These are phyloP conservation scores for Globisporangium spiculum DNA, from an alignment of 352 stramenopile species.

Conservation along the genomic window DNA sequence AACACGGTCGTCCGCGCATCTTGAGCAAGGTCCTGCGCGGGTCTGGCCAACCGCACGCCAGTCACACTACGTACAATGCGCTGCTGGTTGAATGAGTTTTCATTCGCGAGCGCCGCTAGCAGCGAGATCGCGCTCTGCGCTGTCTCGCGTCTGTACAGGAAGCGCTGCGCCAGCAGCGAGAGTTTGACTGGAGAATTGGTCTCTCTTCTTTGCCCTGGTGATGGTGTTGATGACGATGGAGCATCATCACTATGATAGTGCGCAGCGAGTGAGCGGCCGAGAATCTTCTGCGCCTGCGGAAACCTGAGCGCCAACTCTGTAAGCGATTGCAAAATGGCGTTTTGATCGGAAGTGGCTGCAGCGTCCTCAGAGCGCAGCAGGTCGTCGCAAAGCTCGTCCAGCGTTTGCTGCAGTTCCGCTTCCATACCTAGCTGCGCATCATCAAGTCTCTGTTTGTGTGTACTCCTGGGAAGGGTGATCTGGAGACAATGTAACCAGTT, in stretches of 20 bases:
- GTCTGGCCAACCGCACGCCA: slow-evolving; percentile 22
- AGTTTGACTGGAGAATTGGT: slow-evolving; percentile 17
- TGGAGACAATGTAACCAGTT: background rate
- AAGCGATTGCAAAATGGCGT: slow-evolving; percentile 31
- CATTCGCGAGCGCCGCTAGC: slow-evolving; percentile 32
- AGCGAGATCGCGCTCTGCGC: slow-evolving; percentile 23
- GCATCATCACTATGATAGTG: background rate
- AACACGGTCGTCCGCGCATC: slow-evolving; percentile 8
- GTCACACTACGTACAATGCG: slow-evolving; percentile 35
- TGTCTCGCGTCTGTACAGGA: slow-evolving; percentile 36
- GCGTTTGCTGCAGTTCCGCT: slow-evolving; percentile 28
- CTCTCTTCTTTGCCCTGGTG: background rate
- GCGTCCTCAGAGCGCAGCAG: slow-evolving; percentile 24
- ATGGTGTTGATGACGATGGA: background rate
- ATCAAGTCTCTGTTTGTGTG: background rate
- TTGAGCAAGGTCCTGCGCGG: background rate
- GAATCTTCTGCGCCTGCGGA: slow-evolving; percentile 22
- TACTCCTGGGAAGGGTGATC: background rate
- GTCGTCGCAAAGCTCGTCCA: slow-evolving; percentile 34
- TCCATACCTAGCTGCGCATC: slow-evolving; percentile 16
- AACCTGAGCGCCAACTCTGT: slow-evolving; percentile 28
- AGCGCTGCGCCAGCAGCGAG: slow-evolving; percentile 20
- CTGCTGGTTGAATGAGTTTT: slow-evolving; percentile 35
- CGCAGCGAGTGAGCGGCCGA: slow-evolving; percentile 27
- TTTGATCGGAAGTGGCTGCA: slow-evolving; percentile 17